Conservation (phyloP, 2,329 filamentous ascomycete genomes). For the Aspergillus pseudonomiae region DNA sequence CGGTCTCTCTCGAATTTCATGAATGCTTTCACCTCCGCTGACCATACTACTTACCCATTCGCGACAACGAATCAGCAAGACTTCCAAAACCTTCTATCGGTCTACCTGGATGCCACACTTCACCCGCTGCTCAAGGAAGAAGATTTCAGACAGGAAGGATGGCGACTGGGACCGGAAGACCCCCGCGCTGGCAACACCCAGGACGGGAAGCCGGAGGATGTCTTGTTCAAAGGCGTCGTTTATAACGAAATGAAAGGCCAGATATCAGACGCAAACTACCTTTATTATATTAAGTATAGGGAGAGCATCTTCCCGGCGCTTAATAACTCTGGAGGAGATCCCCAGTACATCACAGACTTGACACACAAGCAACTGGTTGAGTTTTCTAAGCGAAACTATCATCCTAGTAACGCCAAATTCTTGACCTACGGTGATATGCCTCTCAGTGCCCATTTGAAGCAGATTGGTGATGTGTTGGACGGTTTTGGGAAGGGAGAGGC, state of each 20-base stretch:
- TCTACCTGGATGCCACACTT: slow-evolving; percentile 93
- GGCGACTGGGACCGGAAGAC: slow-evolving; percentile 93
- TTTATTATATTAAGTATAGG: slow-evolving; percentile 94
- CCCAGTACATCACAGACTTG: slow-evolving; percentile 91
- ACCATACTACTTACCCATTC: slow-evolving; percentile 97
- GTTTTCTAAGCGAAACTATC: slow-evolving; percentile 92
- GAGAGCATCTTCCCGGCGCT: slow-evolving; percentile 92
- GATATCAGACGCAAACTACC: slow-evolving; percentile 94
- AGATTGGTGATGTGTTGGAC: slow-evolving; percentile 74
- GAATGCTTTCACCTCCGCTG: slow-evolving; percentile 96
- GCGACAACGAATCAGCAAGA: slow-evolving; percentile 95
- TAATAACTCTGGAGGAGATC: slow-evolving; percentile 96
- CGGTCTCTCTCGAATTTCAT: slow-evolving; percentile 99
- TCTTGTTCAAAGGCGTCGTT: slow-evolving; percentile 42
- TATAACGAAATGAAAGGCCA: slow-evolving; percentile 99
- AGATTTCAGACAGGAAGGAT: slow-evolving; percentile 95
- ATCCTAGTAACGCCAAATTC: slow-evolving; percentile 95
- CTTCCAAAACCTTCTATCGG: slow-evolving; percentile 92
- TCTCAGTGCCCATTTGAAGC: slow-evolving; percentile 75
- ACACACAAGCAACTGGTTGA: slow-evolving; percentile 86
- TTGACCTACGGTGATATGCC: slow-evolving; percentile 96
- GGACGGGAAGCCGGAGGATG: slow-evolving; percentile 51
- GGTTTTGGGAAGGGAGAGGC: slow-evolving; percentile 71
- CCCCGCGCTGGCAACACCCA: slow-evolving; percentile 60
- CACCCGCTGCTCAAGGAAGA: slow-evolving; percentile 85